Conservation (phyloP, 768 basidiomycete species). For the Tylopilus rubrobrunneus region DNA sequence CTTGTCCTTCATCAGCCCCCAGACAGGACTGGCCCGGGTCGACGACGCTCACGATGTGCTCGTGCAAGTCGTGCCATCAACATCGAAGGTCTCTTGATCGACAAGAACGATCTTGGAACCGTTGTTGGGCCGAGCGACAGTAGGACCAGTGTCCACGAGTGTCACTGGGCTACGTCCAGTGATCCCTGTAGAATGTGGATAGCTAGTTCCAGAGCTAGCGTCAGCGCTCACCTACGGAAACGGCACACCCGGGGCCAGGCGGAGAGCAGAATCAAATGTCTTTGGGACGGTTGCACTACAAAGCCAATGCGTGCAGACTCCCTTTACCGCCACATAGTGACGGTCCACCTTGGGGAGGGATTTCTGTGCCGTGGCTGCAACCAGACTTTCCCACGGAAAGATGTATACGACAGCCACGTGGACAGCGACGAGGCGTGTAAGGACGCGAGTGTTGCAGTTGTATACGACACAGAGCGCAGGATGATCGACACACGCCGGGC, state of each 20-base stretch:
- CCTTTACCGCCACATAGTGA: no score
- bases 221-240: constrained; percentile 6
- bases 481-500: no score
- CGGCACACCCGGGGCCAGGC: background rate
- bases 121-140: background rate
- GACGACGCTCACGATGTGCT: background rate
- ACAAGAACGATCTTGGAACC: background rate
- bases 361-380: no score
- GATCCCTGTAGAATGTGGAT: constrained; percentile 11
- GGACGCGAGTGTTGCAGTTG: no score
- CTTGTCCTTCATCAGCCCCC: background rate
- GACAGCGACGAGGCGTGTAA: no score
- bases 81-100: constrained; percentile 1
- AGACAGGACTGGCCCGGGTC: background rate
- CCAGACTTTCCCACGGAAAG: no score
- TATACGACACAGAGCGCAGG: no score
- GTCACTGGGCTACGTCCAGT: constrained; percentile 1
- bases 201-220: background rate
- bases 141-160: constrained; percentile 5
- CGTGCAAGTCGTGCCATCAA: background rate
- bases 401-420: no score
- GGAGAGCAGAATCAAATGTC: no score
- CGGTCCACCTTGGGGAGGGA: no score
- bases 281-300: no score
- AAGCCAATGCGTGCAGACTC: no score